A percentile compares a stretch with the other conserved stretches of the same genome.
Evolutionary conservation across 768 basidiomycete genomes (phyloP).

Genomic region (Mycena vitilis): DNA sequence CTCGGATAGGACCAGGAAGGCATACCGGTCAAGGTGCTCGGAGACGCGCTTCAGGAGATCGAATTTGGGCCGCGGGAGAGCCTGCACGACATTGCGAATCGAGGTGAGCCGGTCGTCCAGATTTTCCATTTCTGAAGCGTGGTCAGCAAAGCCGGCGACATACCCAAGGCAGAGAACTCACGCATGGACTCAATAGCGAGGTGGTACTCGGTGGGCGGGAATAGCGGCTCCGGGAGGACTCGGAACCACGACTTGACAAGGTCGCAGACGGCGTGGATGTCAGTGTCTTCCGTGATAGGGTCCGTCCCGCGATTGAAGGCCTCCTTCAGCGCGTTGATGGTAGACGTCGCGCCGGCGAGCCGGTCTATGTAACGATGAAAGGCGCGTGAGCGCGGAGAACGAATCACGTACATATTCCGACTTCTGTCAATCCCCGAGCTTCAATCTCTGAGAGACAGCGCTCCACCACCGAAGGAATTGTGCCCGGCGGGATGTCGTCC

Average conservation of each 20-base stretch:
- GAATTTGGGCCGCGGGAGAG: slow-evolving; percentile 79
- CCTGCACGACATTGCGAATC: slow-evolving; percentile 76
- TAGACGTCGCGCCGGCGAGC: slow-evolving; percentile 79
- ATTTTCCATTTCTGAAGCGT: slow-evolving; percentile 70
- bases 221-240: slow-evolving; percentile 81
- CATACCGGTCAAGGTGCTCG: slow-evolving; percentile 85
- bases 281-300: slow-evolving; percentile 65
- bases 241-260: slow-evolving; percentile 90
- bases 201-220: slow-evolving; percentile 76
- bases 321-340: slow-evolving; percentile 77
- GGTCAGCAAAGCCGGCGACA: not conserved
- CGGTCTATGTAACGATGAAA: slow-evolving; percentile 64
- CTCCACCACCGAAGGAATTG: slow-evolving; percentile 74
- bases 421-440: slow-evolving; percentile 78
- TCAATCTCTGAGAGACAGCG: slow-evolving; percentile 79
- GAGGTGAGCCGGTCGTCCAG: slow-evolving; percentile 72
- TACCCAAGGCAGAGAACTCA: slow-evolving; percentile 49
- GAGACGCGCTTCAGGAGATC: slow-evolving; percentile 82
- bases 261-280: slow-evolving; percentile 88
- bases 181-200: slow-evolving; percentile 79
- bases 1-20: slow-evolving; percentile 16
- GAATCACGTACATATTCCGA: slow-evolving; percentile 80
- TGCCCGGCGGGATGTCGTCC: slow-evolving; percentile 61
- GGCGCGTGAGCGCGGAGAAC: not conserved
- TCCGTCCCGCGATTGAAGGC: slow-evolving; percentile 80